Evolutionary conservation across 108 stramenopile species (phyloP), one percentile per base, ranked within the genome.

Genomic region (Conticribra weissflogii): DNA sequence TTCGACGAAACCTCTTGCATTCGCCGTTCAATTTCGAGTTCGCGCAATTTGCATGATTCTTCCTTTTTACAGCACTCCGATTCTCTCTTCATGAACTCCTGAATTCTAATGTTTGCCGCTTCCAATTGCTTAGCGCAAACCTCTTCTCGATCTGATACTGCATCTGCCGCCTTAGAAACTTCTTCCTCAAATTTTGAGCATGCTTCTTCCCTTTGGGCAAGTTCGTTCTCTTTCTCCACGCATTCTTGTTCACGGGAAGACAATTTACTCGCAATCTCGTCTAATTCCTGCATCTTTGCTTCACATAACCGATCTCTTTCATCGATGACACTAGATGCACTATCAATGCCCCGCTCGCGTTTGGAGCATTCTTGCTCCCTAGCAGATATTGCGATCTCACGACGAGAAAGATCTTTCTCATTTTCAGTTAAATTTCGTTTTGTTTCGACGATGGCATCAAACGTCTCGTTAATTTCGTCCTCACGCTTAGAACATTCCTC

Each of bases 71-170:
- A 1, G 18, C 61, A 63, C 8, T 54, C 0, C 30, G 70, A n/a
- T 45, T 78, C 77, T 16, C 77, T 59, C 49, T 71, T 59, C 18
- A 71, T 60, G 25, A 71, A 71, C 41, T 71, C 67, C 36, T 66
- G 34, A 24, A 78, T 71, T 60, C 70, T 51, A n/a, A 32, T 18
- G 41, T 78, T 66, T 32, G 77, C 77, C 58, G 66, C 54, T 19
- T 66, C 59, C 34, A 78, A 51, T 59, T 78, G 54, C 33, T 66
- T 28, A 2, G 47, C 58, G 49, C 77, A 78, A 36, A 78, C n/a
- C 16, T 61, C 70, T 5, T 78, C 77, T 29, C 77, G 27, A 54
- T 78, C 69, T 32, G 52, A 48, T 15, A 78, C 17, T 2, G 65
- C 64, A 36, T 78, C 65, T 2, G 63, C 45, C 22, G 65, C 64